Percentiles rank a stretch among this genome's conserved stretches.
Conservation (phyloP, 495 filamentous ascomycete genomes). For the Thermochaetoides thermophila region DNA sequence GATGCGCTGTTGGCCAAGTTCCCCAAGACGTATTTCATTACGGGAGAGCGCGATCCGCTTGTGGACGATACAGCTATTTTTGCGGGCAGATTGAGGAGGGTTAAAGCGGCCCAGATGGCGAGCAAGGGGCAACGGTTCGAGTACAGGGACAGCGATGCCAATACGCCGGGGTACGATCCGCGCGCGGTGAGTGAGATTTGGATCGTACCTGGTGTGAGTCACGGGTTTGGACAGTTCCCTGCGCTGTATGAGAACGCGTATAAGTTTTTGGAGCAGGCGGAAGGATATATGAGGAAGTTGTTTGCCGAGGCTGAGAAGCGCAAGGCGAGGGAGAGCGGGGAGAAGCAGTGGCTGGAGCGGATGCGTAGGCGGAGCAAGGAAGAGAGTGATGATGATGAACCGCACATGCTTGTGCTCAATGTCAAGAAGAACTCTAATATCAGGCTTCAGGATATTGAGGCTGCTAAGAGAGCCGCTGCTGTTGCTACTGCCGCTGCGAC, state of each 20-base stretch:
- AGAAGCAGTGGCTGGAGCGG: no score
- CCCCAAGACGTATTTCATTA: conserved; percentile 84
- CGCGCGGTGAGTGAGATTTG: conserved; percentile 65
- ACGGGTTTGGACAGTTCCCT: conserved; percentile 88
- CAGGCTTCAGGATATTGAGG: no score
- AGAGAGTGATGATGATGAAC: no score
- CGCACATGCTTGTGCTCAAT: no score
- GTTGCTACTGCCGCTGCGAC: no score
- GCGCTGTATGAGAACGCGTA: conserved; percentile 39
- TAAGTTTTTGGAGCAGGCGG: conserved; percentile 2
- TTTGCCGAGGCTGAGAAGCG: not conserved
- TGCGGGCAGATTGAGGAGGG: conserved; percentile 69
- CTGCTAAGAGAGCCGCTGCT: no score
- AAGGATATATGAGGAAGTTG: not conserved
- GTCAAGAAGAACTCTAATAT: no score
- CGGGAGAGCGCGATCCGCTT: conserved; percentile 86
- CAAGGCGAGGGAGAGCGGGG: no score
- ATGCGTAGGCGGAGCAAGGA: no score
- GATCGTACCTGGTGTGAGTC: conserved; percentile 73
- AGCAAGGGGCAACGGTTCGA: conserved; percentile 13
- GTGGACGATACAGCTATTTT: conserved; percentile 97
- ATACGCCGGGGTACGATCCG: conserved; percentile 45
- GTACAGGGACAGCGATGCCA: conserved; percentile 16
- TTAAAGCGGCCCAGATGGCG: conserved; percentile 49
- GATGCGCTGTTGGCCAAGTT: conserved; percentile 68